These are phyloP conservation scores for Neonothopanus nambi DNA, from an alignment of 1,284 basidiomycete genomes.

Conservation along the genomic window DNA sequence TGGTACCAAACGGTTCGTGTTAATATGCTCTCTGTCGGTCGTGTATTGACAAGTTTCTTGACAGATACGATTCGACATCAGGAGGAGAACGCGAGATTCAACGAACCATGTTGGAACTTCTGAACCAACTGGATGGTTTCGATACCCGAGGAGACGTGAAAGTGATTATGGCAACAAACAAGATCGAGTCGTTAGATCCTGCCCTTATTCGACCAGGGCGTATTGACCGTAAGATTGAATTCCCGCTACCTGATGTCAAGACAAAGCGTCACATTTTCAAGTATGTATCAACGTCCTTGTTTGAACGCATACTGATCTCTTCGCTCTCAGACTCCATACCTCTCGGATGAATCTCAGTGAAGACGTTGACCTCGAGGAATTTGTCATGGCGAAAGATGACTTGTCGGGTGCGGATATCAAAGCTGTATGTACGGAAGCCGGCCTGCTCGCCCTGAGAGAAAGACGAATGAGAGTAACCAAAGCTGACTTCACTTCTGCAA, in stretches of 20 bases:
- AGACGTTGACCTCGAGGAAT: slow-evolving; percentile 97
- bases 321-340: slow-evolving; percentile 75
- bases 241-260: slow-evolving; percentile 93
- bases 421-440: slow-evolving; percentile 96
- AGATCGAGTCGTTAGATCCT: slow-evolving; percentile 94
- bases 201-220: slow-evolving; percentile 97
- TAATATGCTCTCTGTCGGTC: background rate
- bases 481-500: slow-evolving; percentile 81
- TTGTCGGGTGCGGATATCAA: slow-evolving; percentile 98
- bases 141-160: slow-evolving; percentile 99
- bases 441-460: slow-evolving; percentile 91
- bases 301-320: slow-evolving; percentile 8
- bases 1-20: slow-evolving; percentile 89
- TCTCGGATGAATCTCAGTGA: slow-evolving; percentile 91
- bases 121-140: slow-evolving; percentile 98
- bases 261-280: slow-evolving; percentile 98
- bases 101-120: slow-evolving; percentile 96
- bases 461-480: slow-evolving; percentile 97
- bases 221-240: slow-evolving; percentile 98
- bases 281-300: slow-evolving; percentile 34
- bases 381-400: slow-evolving; percentile 95
- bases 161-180: slow-evolving; percentile 93
- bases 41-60: slow-evolving; percentile 4
- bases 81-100: slow-evolving; percentile 99
- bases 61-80: slow-evolving; percentile 92